Percentiles rank a stretch among this genome's conserved stretches.
These are phyloP conservation scores for Xylariaceae sp. DNA, from an alignment of 2,329 filamentous ascomycete genomes.

Conservation along the genomic window DNA sequence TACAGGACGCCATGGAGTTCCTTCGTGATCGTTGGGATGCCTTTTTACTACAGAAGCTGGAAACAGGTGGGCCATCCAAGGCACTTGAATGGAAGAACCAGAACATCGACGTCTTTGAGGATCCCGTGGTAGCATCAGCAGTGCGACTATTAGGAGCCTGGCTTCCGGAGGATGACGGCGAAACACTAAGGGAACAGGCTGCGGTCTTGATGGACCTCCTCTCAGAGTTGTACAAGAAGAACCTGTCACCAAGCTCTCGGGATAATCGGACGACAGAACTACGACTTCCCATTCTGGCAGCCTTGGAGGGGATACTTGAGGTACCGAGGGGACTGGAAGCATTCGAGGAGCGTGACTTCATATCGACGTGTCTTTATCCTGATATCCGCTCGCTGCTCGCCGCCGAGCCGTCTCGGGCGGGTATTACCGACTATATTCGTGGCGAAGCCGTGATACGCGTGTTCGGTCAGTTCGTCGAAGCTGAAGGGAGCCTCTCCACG, in stretches of 20 bases:
- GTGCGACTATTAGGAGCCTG: constrained; percentile 58
- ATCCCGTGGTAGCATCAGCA: constrained; percentile 56
- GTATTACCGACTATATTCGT: constrained; percentile 10
- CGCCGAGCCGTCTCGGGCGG: not conserved
- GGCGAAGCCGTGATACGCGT: constrained; percentile 8
- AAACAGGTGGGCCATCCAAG: constrained; percentile 50
- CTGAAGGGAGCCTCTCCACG: no score
- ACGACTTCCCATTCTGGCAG: constrained; percentile 52
- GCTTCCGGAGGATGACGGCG: constrained; percentile 66
- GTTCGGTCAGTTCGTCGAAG: not conserved
- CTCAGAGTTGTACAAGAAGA: constrained; percentile 51
- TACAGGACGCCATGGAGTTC: constrained; percentile 64
- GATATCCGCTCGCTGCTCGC: constrained; percentile 10
- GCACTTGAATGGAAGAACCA: constrained; percentile 13
- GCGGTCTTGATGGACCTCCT: constrained; percentile 60
- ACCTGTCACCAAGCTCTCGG: not conserved
- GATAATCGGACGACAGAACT: constrained; percentile 42
- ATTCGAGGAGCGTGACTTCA: constrained; percentile 7
- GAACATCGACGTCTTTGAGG: constrained; percentile 43
- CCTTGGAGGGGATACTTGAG: constrained; percentile 53
- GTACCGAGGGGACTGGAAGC: constrained; percentile 37
- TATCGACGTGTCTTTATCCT: constrained; percentile 7
- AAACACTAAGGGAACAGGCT: constrained; percentile 50
- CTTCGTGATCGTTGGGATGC: constrained; percentile 68
- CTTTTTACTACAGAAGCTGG: constrained; percentile 25